These are phyloP conservation scores for Datura wrightii DNA, from an alignment of 257 asterid species.

Conservation along the genomic window DNA sequence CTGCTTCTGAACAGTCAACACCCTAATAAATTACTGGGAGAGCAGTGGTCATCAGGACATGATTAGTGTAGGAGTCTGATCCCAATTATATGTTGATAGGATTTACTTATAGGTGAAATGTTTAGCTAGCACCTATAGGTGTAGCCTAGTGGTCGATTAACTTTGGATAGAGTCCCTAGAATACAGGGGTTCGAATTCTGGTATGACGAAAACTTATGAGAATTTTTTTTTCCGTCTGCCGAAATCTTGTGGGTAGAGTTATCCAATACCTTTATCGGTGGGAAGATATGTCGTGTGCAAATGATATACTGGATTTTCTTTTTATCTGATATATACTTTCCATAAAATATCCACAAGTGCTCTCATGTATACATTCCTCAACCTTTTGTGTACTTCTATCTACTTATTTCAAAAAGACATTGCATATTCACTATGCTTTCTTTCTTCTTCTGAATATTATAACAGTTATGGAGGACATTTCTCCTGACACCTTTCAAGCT, in stretches of 20 bases:
- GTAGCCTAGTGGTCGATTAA: background rate
- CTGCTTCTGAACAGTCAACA: background rate
- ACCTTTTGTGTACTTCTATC: background rate
- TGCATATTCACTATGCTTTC: conserved; percentile 25
- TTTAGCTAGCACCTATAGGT: background rate
- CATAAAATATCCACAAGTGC: background rate
- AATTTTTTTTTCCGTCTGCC: background rate
- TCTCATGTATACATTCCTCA: background rate
- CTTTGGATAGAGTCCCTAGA: background rate
- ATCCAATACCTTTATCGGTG: background rate
- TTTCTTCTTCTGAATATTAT: background rate
- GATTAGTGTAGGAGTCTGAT: background rate
- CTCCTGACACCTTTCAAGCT: conserved; percentile 94
- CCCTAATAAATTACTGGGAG: background rate
- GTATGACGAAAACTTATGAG: background rate
- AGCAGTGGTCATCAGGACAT: background rate
- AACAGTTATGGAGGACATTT: conserved; percentile 95
- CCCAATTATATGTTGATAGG: background rate
- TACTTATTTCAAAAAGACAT: background rate
- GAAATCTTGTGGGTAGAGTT: background rate
- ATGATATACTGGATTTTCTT: background rate
- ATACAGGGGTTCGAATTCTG: background rate
- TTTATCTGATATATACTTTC: background rate
- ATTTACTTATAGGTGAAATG: background rate
- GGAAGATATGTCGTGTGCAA: too few species aligned